Evolutionary conservation across 805 yeast genomes (phyloP), one percentile per base, ranked within the genome.

Genomic region (Candida sphagnicola): DNA sequence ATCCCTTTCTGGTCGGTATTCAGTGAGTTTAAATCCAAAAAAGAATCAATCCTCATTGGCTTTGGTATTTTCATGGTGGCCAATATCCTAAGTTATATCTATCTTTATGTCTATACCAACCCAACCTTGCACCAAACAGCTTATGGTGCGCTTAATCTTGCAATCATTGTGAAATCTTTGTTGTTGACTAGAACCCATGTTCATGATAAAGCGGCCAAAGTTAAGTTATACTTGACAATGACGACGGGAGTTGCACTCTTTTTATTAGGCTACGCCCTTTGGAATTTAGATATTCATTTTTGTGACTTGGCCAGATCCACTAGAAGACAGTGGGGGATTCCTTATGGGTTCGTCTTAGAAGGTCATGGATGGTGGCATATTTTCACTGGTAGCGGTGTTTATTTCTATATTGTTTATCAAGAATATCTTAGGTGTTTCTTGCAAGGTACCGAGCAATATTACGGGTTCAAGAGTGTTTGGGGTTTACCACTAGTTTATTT

Each of bases 291-390:
- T 58, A 87, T 85, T 41, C 85, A 86, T 47, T 74, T 83, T 40
- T 91, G 98, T 58, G 48, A 65, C 12, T 57, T 59, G 17, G 80
- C 86, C 60, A 72, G 80, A 28, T 43, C 60, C 5, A 53, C 77
- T 12, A 75, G 96, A 58, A 74, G 93, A 42, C 48, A 63, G 3
- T 61, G 69, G 57, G 95, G 97, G 3, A 74, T 84, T 65, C 97
- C 97, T 2, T 75, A 82, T 38, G 98, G 98, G 1, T 75, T 88
- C 44, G 47, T 91, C 3, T 67, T 91, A 25, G 98, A 91, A 60
- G 84, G 95, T 19, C 98, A 91, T 54, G 96, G 95, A 17, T 91
- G 97, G 97, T 91, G 98, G 98, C 98, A 91, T 56, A 65, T 85
- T 8, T 72, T 85, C 46, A 85, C 93, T 0, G 95, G 95, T 0